Evolutionary conservation across 768 basidiomycete species (phyloP), one percentile per base, ranked within the genome.

Genomic region (Lactarius evosmus): DNA sequence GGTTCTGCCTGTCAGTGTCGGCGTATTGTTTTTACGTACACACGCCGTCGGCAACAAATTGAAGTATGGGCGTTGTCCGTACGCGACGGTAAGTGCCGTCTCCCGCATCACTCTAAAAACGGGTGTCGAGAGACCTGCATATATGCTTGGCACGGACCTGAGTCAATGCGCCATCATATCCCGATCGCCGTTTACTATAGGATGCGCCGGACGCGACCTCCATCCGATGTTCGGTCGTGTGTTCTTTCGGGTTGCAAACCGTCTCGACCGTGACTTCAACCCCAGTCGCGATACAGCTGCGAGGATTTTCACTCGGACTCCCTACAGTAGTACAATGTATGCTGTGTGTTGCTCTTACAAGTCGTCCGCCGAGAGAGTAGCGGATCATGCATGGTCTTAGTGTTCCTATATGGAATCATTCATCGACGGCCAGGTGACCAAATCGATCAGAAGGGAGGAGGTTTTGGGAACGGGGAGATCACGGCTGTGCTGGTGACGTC

Each of bases 31-130:
- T 17, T 56, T 69, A 49, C 60, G 71, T 27, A 71, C 75, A 6
- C 66, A 72, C 8, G 65, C 4, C 30, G 69, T 71, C 30, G 76
- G 75, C 12, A 62, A 71, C 52, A 38, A 46, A n/a, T n/a, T n/a
- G n/a, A n/a, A n/a, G 63, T 76, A 19, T 78, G 76, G 78, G 53
- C 69, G 22, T 69, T 63, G 4, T 70, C 74, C 2, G 76, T 79
- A 58, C 73, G 66, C 50, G 70, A 73, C 27, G 68, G 67, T 16
- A 65, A n/a, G n/a, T n/a, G n/a, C n/a, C n/a, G n/a, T n/a, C n/a
- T n/a, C n/a, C n/a, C n/a, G n/a, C n/a, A n/a, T n/a, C n/a, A n/a
- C n/a, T 32, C 29, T n/a, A 3, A 44, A 44, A 4, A 44, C 40
- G 38, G 38, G 38, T 17, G 16, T 16, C 7, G 12, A 22, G 40